Evolutionary conservation across 2,329 filamentous ascomycete genomes (phyloP), one percentile per base, ranked within the genome.

Genomic region (Arthrobotrys sphaeroides): DNA sequence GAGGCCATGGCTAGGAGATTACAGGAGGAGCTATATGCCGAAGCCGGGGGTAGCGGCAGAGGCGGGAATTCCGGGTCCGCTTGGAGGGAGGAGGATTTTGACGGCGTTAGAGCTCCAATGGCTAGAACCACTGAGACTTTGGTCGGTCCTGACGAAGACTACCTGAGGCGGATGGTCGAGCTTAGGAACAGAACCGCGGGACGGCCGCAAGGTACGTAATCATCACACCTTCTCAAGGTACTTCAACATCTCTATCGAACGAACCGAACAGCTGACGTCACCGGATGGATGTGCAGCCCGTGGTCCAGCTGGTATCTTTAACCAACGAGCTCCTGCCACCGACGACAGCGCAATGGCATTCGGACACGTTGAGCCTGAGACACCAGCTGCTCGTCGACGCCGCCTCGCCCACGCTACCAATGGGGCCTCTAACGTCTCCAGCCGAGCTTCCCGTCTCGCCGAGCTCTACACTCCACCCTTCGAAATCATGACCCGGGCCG

Each of bases 381-480:
- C 45, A 20, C 13, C 49, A 2, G 77, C 78, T 84, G 24, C 82
- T 81, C 85, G 85, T 55, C 47, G 51, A 7, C 85, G 87, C 55
- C 84, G 83, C 72, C 84, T 91, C 12, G 84, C 88, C 22, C 85
- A 85, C 64, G 87, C 89, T 3, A 91, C 89, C 0, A 89, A 88
- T 10, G 90, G 88, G 62, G 87, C 87, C 22, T 90, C 89, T 22
- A 88, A 90, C 78, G 80, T 86, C 77, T 90, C 89, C 4, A 85
- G 86, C 42, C 93, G 95, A 81, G 88, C 90, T 7, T 90, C 87
- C 78, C 89, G 92, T 79, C 89, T 99, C 2, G 93, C 94, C 38
- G 92, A 98, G 81, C 88, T 99, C 77, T 99, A 96, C 83, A 88
- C 94, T 40, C 95, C 95, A 1, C 95, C 95, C 0, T 95, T 94